These are phyloP conservation scores for Tuber indicum DNA, from an alignment of 495 filamentous ascomycete species.

Conservation along the genomic window DNA sequence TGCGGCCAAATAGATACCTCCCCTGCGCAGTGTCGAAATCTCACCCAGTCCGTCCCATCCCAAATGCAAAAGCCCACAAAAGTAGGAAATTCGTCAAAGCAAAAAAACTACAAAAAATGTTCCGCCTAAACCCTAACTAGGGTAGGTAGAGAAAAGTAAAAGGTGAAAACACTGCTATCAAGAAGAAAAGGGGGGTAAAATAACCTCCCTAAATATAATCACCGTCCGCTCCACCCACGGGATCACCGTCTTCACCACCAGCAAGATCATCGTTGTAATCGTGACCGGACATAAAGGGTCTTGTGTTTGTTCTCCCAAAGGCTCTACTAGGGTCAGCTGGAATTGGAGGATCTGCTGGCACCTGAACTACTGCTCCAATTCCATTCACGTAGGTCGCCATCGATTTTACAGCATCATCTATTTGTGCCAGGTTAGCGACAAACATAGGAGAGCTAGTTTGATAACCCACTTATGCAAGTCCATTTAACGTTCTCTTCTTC, in stretches of 20 bases:
- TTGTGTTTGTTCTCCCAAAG: not conserved
- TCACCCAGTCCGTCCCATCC: not conserved
- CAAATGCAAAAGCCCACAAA: not conserved
- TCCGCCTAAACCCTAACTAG: not conserved
- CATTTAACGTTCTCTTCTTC: conserved; percentile 30
- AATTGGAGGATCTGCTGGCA: not conserved
- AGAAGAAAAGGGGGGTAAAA: not conserved
- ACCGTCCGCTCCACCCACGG: not conserved
- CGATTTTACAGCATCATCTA: not conserved
- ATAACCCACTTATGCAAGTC: conserved; percentile 30
- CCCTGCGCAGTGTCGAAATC: not conserved
- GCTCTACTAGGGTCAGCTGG: not conserved
- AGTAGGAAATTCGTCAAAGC: not conserved
- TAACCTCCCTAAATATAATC: not conserved
- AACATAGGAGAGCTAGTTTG: not conserved
- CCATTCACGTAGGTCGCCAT: not conserved
- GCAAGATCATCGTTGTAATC: not conserved
- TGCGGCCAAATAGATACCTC: not conserved
- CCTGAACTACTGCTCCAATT: not conserved
- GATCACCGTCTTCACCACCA: not conserved
- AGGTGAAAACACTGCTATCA: not conserved
- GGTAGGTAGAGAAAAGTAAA: not conserved
- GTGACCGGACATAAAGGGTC: not conserved
- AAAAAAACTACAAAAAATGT: not conserved
- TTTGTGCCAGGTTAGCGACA: not conserved